Evolutionary conservation across 2,329 filamentous ascomycete species (phyloP).

Genomic region (Colletotrichum siamense): DNA sequence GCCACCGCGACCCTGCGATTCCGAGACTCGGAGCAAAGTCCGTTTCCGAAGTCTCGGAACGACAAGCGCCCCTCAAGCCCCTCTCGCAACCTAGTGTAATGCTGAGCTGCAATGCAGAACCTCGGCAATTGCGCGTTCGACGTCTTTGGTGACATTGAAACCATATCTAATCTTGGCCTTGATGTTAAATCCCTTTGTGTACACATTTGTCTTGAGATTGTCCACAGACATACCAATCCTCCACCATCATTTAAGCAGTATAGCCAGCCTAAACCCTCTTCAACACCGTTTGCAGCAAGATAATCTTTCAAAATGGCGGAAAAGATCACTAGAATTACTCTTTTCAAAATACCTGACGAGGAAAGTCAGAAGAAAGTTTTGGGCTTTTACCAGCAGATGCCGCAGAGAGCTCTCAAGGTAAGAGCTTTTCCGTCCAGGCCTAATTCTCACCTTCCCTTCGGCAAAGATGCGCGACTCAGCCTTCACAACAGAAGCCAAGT

Average conservation of each 20-base stretch:
- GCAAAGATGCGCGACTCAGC: background rate
- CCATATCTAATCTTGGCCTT: background rate
- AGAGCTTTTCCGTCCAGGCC: fast-evolving
- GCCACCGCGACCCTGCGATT: background rate
- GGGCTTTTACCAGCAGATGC: conserved; percentile 36
- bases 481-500: background rate
- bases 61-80: background rate
- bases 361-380: conserved; percentile 36
- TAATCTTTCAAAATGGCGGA: background rate
- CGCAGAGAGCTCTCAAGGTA: conserved; percentile 36
- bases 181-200: background rate
- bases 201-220: background rate
- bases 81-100: background rate
- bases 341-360: conserved; percentile 41
- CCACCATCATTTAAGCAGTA: background rate
- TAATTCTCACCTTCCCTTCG: background rate
- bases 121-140: background rate
- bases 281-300: background rate
- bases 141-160: background rate
- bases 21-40: background rate
- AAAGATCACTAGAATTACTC: conserved; percentile 34
- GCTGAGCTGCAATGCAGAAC: background rate
- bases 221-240: background rate
- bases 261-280: background rate
- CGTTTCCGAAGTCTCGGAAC: conserved; percentile 5